phyloP scores from a whole-genome alignment of 208 protist species.

The Tritrichomonas foetus region DNA sequence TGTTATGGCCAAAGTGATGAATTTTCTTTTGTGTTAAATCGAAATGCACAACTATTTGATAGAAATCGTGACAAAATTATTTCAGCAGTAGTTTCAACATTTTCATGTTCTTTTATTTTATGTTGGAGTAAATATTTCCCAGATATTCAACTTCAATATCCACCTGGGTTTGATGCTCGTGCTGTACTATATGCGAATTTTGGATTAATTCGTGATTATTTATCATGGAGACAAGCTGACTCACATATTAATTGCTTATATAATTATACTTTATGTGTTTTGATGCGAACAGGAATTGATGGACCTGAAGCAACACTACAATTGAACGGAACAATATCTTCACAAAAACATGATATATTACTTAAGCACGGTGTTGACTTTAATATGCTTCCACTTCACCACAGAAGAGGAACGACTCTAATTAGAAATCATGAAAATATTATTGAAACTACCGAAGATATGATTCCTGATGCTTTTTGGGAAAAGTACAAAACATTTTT shows the following conservation, averaged over 20 bases:
- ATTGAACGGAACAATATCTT: not conserved
- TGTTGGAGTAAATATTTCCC: constrained; percentile 38
- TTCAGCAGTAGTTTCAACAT: constrained; percentile 41
- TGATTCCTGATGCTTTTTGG: constrained; percentile 13
- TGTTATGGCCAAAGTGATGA: constrained; percentile 47
- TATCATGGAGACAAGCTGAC: constrained; percentile 46
- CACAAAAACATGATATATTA: not conserved
- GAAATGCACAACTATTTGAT: not conserved
- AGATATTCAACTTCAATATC: not conserved
- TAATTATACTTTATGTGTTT: constrained; percentile 42
- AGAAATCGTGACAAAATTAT: constrained; percentile 36
- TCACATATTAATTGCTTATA: constrained; percentile 46
- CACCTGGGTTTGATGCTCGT: constrained; percentile 41
- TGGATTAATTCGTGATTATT: constrained; percentile 39
- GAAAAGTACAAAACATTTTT: not conserved
- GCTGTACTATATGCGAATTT: constrained; percentile 38
- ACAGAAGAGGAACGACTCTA: not conserved
- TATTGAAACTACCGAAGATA: not conserved
- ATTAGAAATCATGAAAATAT: not conserved
- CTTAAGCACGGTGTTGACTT: not conserved
- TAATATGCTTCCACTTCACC: not conserved
- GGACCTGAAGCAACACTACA: not conserved
- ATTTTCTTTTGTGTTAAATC: constrained; percentile 44
- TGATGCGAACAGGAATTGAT: not conserved
- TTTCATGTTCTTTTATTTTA: constrained; percentile 32